Evolutionary conservation across 345 rosid species (phyloP).

Genomic region (Brassica nigra): DNA sequence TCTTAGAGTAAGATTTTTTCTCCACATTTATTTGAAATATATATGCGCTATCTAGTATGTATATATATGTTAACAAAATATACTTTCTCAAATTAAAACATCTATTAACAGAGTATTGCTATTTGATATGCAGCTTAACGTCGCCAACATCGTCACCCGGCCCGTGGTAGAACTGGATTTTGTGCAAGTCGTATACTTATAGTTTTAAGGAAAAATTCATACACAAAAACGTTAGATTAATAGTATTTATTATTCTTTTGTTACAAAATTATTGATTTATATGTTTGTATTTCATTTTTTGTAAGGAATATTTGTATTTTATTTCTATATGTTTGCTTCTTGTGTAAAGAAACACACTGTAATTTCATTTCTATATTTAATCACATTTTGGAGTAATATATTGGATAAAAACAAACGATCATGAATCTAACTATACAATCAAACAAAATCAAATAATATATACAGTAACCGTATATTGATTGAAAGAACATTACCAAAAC

Average conservation of each 20-base stretch:
- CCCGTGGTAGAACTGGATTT: constrained; percentile 46
- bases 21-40: neutral
- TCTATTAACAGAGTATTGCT: constrained; percentile 5
- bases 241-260: constrained; percentile 3
- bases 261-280: constrained; percentile 10
- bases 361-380: neutral
- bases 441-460: neutral
- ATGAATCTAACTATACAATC: neutral
- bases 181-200: constrained; percentile 1
- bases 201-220: neutral
- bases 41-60: neutral
- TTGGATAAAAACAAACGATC: neutral
- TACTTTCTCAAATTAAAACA: neutral
- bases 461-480: neutral
- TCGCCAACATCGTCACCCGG: constrained; percentile 40
- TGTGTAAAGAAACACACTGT: constrained; percentile 30
- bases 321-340: constrained; percentile 21
- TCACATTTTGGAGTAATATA: neutral
- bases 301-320: constrained; percentile 5
- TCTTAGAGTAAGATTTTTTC: constrained; percentile 52
- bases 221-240: neutral
- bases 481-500: neutral
- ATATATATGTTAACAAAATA: neutral
- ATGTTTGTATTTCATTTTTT: neutral
- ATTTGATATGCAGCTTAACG: constrained; percentile 46